Conservation (phyloP, 495 filamentous ascomycete species). For the Aspergillus incahuasiensis region DNA sequence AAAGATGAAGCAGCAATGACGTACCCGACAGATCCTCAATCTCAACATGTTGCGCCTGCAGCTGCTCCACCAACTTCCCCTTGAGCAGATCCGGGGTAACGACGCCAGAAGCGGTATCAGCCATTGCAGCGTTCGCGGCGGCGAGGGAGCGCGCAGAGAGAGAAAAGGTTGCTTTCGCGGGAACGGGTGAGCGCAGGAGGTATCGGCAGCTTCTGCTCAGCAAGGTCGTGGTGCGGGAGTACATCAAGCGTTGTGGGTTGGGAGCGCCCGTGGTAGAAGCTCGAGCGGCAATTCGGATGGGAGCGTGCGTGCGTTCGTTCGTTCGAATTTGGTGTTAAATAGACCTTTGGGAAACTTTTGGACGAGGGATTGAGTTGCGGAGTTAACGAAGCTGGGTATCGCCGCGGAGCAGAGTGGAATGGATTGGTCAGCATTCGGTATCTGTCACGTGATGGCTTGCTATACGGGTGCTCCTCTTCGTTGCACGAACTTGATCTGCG, state of each 20-base stretch:
- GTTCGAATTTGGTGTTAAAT: neutral
- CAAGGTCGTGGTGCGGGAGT: slow-evolving; percentile 35
- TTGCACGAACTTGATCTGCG: too few species aligned
- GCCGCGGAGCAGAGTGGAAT: neutral
- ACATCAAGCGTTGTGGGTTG: slow-evolving; percentile 34
- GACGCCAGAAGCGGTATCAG: slow-evolving; percentile 47
- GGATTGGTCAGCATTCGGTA: neutral
- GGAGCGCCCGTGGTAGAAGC: neutral
- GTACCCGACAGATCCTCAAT: slow-evolving; percentile 91
- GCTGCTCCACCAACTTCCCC: slow-evolving; percentile 61
- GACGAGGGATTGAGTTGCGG: neutral
- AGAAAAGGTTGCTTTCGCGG: slow-evolving; percentile 32
- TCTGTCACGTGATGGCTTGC: neutral
- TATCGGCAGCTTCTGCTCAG: slow-evolving; percentile 46
- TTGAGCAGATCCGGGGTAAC: slow-evolving; percentile 68
- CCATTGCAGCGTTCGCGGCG: slow-evolving; percentile 42
- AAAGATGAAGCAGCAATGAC: neutral
- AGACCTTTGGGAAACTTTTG: neutral
- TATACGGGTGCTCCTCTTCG: too few species aligned
- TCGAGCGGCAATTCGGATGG: neutral
- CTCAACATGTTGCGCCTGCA: slow-evolving; percentile 81
- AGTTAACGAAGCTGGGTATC: neutral
- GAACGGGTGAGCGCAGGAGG: slow-evolving; percentile 31
- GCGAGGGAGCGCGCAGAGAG: slow-evolving; percentile 38
- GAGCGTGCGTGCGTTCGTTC: neutral